Conservation (phyloP, 2,329 filamentous ascomycete genomes). For the Helotiales sp. region DNA sequence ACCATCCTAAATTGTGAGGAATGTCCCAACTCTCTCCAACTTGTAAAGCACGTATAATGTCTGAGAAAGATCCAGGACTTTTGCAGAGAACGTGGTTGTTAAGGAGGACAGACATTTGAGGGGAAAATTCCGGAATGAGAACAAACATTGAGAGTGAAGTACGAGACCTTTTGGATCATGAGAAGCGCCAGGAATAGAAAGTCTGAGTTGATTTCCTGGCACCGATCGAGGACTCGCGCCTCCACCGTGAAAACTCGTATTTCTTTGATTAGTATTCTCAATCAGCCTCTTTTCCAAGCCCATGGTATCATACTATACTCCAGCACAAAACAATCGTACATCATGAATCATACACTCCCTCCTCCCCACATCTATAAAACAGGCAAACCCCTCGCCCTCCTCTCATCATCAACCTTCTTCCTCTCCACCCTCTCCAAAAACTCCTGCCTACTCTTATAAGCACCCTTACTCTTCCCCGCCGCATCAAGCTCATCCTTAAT, state of each 20-base stretch:
- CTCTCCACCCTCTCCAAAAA: slow-evolving; percentile 66
- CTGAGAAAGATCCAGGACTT: not conserved
- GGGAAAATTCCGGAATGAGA: not conserved
- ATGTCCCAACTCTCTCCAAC: not conserved
- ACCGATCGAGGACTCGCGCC: no score
- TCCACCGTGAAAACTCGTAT: no score
- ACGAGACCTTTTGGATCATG: no score
- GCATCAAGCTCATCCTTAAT: slow-evolving; percentile 68
- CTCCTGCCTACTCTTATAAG: slow-evolving; percentile 61
- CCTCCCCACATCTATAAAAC: not conserved
- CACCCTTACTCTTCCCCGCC: slow-evolving; percentile 64
- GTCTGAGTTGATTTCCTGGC: no score
- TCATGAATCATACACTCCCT: not conserved
- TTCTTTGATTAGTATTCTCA: no score
- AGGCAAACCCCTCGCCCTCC: slow-evolving; percentile 46
- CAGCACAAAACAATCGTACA: not conserved
- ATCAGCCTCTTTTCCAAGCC: no score
- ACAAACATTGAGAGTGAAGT: no score
- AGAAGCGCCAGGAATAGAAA: no score
- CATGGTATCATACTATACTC: not conserved
- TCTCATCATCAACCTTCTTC: slow-evolving; percentile 60
- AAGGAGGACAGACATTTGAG: not conserved
- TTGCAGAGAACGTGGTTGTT: not conserved
- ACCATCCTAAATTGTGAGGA: not conserved
- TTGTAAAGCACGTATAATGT: no score